Evolutionary conservation across 495 filamentous ascomycete species (phyloP), one percentile per base, ranked within the genome.

Genomic region (Xylaria palmicola): DNA sequence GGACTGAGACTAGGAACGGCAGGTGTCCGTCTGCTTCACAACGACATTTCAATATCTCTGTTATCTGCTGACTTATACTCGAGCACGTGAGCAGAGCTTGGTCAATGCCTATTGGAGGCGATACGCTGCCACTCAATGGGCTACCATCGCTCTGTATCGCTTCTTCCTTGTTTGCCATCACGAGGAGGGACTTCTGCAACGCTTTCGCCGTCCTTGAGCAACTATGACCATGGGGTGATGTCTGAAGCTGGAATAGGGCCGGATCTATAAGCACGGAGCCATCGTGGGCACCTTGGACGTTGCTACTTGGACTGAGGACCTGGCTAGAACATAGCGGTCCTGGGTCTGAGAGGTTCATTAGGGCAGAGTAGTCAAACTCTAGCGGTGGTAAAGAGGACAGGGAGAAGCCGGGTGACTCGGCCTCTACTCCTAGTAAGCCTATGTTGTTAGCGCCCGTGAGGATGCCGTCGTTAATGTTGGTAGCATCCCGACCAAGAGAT

Each of bases 11-110:
- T 17, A 51, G 20, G 13, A 51, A 51, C 0, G 48, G 48, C 20
- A 51, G n/a, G 48, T 51, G 48, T 10, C 27, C 48, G 20, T 51
- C 48, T 20, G 48, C 24, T 51, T 51, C 17, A 7, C 48, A 51
- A 34, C 20, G 48, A 9, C 48, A 51, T 17, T 51, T 29, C 10
- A 51, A 15, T 51, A 51, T 51, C 15, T 51, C 48, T 36, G 34
- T 1, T 13, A 51, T 3, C 22, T 34, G 27, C 12, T 27, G 48
- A 27, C 29, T 51, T 15, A 17, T 17, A 20, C 17, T 51, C 15
- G 48, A 51, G 15, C 48, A 51, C 48, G 34, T 27, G 48, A 51
- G 48, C 15, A 51, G 20, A 19, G 29, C 48, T 17, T 51, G 48
- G 8, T 51, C 48, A 13, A 51, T 51, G 15, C 27, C 12, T 10